phyloP scores from a whole-genome alignment of 2,329 filamentous ascomycete species.

The Chrysoporthe puriensis region DNA sequence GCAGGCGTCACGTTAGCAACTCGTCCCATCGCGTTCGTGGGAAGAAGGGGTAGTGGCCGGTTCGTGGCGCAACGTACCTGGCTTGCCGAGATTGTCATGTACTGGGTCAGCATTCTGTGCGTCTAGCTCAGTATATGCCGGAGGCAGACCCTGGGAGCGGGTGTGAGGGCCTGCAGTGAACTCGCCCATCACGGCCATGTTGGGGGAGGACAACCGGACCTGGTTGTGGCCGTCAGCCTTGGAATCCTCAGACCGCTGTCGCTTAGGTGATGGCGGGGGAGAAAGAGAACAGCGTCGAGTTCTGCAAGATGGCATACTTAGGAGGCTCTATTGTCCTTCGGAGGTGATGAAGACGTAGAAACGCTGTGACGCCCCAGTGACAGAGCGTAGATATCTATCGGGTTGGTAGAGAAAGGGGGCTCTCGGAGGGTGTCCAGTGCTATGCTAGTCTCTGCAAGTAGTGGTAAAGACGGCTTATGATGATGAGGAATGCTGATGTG shows the following conservation, averaged over 20 bases:
- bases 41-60: not conserved
- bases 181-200: constrained; percentile 19
- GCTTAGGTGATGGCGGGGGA: constrained; percentile 8
- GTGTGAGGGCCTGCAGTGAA: constrained; percentile 19
- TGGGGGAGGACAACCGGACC: not conserved
- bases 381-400: not conserved
- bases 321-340: not conserved
- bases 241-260: constrained; percentile 2
- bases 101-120: not conserved
- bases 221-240: constrained; percentile 5
- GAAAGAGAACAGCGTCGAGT: constrained; percentile 7
- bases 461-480: not conserved
- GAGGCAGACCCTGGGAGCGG: constrained; percentile 25
- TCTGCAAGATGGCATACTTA: constrained; percentile 7
- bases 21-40: not conserved
- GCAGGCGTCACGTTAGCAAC: not conserved
- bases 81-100: constrained; percentile 17
- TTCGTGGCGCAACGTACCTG: constrained; percentile 8
- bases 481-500: not conserved
- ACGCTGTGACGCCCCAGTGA: not conserved
- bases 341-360: not conserved
- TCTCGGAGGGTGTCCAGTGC: not conserved
- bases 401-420: not conserved
- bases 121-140: constrained; percentile 21
- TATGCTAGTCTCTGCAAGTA: not conserved